Evolutionary conservation across 2,329 filamentous ascomycete species (phyloP).

Genomic region (Onygena corvina): DNA sequence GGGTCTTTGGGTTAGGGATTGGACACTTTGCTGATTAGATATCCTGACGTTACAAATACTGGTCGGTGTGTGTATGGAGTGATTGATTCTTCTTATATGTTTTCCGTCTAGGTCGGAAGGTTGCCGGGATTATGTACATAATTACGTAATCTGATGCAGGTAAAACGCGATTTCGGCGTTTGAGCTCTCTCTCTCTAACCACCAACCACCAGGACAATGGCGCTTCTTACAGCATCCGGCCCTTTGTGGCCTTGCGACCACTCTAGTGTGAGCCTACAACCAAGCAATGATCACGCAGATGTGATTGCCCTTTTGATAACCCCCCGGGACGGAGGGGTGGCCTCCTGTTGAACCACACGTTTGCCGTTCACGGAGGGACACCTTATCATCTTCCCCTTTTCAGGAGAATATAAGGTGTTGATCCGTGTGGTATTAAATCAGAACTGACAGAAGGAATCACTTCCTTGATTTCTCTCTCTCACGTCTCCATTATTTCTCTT

Average conservation of each 20-base stretch:
- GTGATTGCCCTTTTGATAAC: constrained; percentile 15
- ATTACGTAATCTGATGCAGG: neutral
- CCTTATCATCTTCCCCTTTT: neutral
- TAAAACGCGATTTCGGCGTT: neutral
- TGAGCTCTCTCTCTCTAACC: neutral
- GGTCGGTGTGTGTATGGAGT: constrained; percentile 2
- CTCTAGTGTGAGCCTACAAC: constrained; percentile 3
- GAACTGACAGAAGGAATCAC: neutral
- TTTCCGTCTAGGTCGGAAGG: no score
- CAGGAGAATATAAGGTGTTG: neutral
- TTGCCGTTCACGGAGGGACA: neutral
- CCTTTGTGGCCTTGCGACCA: constrained; percentile 8
- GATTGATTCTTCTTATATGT: no score
- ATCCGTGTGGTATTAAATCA: neutral
- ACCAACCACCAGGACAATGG: constrained; percentile 13
- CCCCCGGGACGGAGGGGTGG: constrained; percentile 26
- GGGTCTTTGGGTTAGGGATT: neutral
- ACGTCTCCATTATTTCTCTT: neutral
- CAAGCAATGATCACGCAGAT: constrained; percentile 12
- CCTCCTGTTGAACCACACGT: constrained; percentile 15
- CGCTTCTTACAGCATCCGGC: constrained; percentile 8
- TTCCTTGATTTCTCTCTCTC: neutral
- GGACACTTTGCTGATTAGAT: neutral
- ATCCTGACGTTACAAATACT: neutral
- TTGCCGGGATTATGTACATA: neutral